Base-by-base conservation (phyloP, 352 stramenopile species). In the Thalassiosira hispida region DNA sequence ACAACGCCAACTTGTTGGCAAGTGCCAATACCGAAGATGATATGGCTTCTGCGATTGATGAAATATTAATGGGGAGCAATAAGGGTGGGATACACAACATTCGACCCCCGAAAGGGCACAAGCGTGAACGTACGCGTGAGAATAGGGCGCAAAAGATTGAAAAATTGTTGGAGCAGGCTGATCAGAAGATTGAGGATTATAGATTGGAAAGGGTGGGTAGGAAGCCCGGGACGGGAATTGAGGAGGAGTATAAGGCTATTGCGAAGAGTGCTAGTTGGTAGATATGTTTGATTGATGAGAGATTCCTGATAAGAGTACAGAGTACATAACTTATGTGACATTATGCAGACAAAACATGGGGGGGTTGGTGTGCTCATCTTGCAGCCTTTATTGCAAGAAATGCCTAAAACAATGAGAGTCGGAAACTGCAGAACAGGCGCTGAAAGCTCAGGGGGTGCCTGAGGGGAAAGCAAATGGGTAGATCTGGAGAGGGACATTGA, bases 151-250 rank as follows among this genome's bases (percentile, higher is more conserved):
- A 74, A 53, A 91, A 90, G 73, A 87, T 93, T 65, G 88, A 93
- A 68, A 29, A 61, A 2, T 66, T 87, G 38, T 23, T 92, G 49
- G 76, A 79, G 14, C 53, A 55, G 7, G 76, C 79, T 31, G 71
- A 85, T 70, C 65, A 88, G 2, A 83, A 81, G 65, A 92, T 93
- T 62, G 84, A 89, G 52, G 80, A 90, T n/a, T 88, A 88, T 65
- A 79, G 84, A 40, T 46, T 79, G 46, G 47, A 84, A 20, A 79
- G 70, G 69, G 63, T 89, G 61, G 65, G 63, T 22, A 73, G 71
- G 2, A 86, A 88, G 38, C 77, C 87, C 25, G 60, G 79, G 16
- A 79, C 73, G 8, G 77, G 71, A 9, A 91, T 93, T 76, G 88
- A 92, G 69, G 78, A 86, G 18, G 59, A 79, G 20, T 85, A 85